Conservation (phyloP, 1,139 yeast genomes). For the Protomyces inundatus region DNA sequence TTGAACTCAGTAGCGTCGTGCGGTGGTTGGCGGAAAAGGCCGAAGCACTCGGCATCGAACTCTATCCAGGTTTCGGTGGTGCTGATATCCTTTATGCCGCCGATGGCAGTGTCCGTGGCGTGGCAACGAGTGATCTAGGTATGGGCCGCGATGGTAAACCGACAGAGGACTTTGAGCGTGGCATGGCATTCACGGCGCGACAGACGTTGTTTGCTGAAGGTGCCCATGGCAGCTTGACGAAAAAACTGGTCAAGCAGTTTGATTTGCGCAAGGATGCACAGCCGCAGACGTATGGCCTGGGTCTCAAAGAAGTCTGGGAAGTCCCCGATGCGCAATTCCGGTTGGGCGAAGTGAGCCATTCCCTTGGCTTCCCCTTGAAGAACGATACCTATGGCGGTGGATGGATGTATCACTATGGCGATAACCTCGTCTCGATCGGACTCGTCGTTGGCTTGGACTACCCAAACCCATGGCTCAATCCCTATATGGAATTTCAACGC, state of each 20-base stretch:
- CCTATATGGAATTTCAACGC: conserved; percentile 90
- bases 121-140: conserved; percentile 92
- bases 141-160: conserved; percentile 68
- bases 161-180: conserved; percentile 77
- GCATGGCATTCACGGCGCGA: conserved; percentile 92
- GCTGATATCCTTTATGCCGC: conserved; percentile 64
- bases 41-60: conserved; percentile 86
- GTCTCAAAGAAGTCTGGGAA: conserved; percentile 96
- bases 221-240: conserved; percentile 88
- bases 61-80: conserved; percentile 90
- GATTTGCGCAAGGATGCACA: conserved; percentile 60
- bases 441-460: conserved; percentile 89
- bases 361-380: conserved; percentile 82
- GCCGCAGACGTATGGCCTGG: conserved; percentile 90
- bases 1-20: conserved; percentile 73
- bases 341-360: conserved; percentile 77
- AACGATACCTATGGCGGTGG: conserved; percentile 88
- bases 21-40: conserved; percentile 82
- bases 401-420: conserved; percentile 94
- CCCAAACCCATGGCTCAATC: conserved; percentile 87
- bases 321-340: conserved; percentile 78
- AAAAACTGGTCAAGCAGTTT: conserved; percentile 64
- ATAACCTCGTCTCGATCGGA: conserved; percentile 83
- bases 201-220: conserved; percentile 90
- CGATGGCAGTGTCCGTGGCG: conserved; percentile 67